phyloP scores from a whole-genome alignment of 345 rosid species.

The Cardamine chenopodiifolia region DNA sequence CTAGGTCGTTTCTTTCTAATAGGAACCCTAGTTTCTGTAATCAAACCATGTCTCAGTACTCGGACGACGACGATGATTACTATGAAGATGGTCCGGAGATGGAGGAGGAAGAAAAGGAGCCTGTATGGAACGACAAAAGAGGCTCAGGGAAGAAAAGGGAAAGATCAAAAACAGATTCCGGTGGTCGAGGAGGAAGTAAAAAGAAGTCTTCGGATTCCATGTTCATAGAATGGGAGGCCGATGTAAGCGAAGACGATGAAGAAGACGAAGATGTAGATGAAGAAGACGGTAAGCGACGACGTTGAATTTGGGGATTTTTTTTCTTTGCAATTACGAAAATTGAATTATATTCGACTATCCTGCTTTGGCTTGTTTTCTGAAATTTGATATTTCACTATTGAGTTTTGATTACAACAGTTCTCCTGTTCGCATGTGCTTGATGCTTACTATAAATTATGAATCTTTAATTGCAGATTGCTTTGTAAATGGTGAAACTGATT shows the following conservation, averaged over 20 bases:
- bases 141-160: constrained; percentile 56
- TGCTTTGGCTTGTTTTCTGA: constrained; percentile 1
- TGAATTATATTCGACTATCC: neutral
- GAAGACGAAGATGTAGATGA: constrained; percentile 65
- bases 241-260: constrained; percentile 68
- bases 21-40: constrained; percentile 18
- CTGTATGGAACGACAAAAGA: constrained; percentile 29
- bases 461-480: constrained; percentile 57
- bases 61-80: constrained; percentile 50
- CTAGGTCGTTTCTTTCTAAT: neutral
- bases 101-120: constrained; percentile 44
- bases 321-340: neutral
- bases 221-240: constrained; percentile 64
- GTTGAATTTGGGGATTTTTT: neutral
- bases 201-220: constrained; percentile 43
- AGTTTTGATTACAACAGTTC: neutral
- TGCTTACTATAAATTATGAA: neutral
- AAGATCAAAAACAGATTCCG: constrained; percentile 63
- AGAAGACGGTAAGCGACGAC: constrained; percentile 58
- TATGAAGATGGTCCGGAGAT: constrained; percentile 42
- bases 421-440: neutral
- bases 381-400: neutral
- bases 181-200: constrained; percentile 45
- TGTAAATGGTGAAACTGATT: constrained; percentile 63
- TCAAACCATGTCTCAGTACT: constrained; percentile 45